These are phyloP conservation scores for Calycina marina DNA, from an alignment of 2,329 filamentous ascomycete species.

Conservation along the genomic window DNA sequence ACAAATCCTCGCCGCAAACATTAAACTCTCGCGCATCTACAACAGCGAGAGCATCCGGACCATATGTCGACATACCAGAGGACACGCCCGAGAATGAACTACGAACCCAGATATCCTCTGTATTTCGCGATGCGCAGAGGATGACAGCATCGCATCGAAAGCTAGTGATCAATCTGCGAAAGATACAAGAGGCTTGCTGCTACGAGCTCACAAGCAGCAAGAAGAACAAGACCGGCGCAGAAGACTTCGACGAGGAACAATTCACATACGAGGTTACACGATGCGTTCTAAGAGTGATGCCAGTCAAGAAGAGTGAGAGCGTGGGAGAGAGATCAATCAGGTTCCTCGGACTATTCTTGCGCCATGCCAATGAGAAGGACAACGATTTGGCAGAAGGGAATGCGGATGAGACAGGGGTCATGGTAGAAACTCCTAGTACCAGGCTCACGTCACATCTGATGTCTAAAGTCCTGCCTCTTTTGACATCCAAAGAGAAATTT, in stretches of 20 bases:
- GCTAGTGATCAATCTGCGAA: slow-evolving; percentile 71
- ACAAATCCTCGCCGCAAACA: slow-evolving; percentile 27
- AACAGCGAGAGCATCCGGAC: slow-evolving; percentile 24
- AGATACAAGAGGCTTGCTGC: slow-evolving; percentile 77
- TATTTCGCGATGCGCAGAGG: slow-evolving; percentile 73
- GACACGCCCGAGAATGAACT: slow-evolving; percentile 58
- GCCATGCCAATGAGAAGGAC: slow-evolving; percentile 55
- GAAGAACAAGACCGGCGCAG: slow-evolving; percentile 35
- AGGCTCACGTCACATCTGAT: slow-evolving; percentile 65
- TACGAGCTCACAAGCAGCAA: slow-evolving; percentile 43
- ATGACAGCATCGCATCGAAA: slow-evolving; percentile 86
- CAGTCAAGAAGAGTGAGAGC: slow-evolving; percentile 80
- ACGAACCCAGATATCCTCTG: slow-evolving; percentile 55
- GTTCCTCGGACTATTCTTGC: slow-evolving; percentile 79
- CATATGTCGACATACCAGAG: slow-evolving; percentile 41
- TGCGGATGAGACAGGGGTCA: slow-evolving; percentile 53
- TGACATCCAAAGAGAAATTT: slow-evolving; percentile 80
- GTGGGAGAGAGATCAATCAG: slow-evolving; percentile 75
- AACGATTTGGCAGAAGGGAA: slow-evolving; percentile 47
- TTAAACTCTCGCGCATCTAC: slow-evolving; percentile 27
- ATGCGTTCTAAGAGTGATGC: slow-evolving; percentile 68
- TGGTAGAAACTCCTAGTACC: slow-evolving; percentile 72
- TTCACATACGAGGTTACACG: slow-evolving; percentile 79
- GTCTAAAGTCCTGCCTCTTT: slow-evolving; percentile 56
- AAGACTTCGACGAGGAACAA: slow-evolving; percentile 67